Conservation (phyloP, 805 yeast species). For the Lipomyces sp. region DNA sequence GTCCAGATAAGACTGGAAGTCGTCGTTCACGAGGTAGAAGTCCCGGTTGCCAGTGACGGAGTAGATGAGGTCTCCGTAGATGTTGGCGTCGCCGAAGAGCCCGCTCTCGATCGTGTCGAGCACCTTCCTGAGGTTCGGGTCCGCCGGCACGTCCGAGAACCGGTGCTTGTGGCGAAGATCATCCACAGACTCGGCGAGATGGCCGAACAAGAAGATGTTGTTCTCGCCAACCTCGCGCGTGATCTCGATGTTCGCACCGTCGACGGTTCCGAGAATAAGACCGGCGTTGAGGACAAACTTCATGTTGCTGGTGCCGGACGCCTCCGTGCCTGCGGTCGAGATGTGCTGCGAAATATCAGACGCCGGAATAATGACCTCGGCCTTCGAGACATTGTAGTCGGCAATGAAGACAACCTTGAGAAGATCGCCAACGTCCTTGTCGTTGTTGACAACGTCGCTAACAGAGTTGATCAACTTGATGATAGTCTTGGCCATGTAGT, state of each 20-base stretch:
- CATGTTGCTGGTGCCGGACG: constrained; percentile 95
- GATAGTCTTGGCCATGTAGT: constrained; percentile 88
- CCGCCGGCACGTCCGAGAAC: constrained; percentile 56
- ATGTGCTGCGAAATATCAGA: constrained; percentile 90
- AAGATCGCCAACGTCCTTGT: constrained; percentile 66
- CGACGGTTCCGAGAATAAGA: constrained; percentile 89
- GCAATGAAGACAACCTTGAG: constrained; percentile 86
- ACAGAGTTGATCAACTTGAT: constrained; percentile 83
- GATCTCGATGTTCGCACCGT: constrained; percentile 94
- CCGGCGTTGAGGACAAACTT: constrained; percentile 94
- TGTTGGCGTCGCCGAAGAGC: constrained; percentile 61
- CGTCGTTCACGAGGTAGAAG: constrained; percentile 81
- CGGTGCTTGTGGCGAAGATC: constrained; percentile 74
- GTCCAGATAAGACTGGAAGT: constrained; percentile 79
- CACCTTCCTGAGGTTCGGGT: constrained; percentile 59
- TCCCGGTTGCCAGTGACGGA: constrained; percentile 64
- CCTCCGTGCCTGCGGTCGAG: constrained; percentile 96
- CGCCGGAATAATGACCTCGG: constrained; percentile 86
- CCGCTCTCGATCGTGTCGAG: constrained; percentile 66
- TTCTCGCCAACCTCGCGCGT: constrained; percentile 93
- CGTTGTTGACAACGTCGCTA: constrained; percentile 74
- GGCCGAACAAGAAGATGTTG: constrained; percentile 87
- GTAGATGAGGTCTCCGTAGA: constrained; percentile 63
- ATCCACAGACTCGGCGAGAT: constrained; percentile 84
- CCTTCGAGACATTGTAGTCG: constrained; percentile 91